Conservation (phyloP, 768 basidiomycete genomes). For the Saitozyma sp. region DNA sequence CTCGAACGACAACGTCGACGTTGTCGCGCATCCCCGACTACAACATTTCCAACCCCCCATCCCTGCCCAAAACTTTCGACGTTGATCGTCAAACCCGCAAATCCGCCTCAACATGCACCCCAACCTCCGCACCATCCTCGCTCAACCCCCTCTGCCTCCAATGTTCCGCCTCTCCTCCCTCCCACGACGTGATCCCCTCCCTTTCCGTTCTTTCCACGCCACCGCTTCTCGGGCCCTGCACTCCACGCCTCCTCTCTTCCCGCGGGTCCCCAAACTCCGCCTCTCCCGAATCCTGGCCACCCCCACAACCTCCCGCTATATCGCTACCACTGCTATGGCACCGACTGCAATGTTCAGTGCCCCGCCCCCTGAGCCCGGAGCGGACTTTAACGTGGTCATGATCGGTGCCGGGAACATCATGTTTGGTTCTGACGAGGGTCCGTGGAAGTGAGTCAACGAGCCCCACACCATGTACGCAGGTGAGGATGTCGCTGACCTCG, state of each 20-base stretch:
- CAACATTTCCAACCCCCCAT: conserved; percentile 2
- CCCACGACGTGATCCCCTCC: conserved; percentile 13
- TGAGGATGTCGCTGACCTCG: conserved; percentile 9
- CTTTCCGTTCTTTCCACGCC: conserved; percentile 13
- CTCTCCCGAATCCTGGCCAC: conserved; percentile 1
- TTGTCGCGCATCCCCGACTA: neutral
- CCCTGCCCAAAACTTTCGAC: neutral
- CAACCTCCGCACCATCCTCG: neutral
- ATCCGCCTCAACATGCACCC: too few relatives aligned
- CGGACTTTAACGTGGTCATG: conserved; percentile 90
- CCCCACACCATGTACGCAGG: neutral
- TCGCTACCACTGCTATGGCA: conserved; percentile 45
- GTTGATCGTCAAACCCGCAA: too few relatives aligned
- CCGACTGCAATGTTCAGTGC: conserved; percentile 49
- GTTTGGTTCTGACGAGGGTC: conserved; percentile 66
- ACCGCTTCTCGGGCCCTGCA: conserved; percentile 19
- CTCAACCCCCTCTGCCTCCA: neutral
- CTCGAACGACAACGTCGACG: too few relatives aligned
- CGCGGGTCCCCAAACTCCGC: conserved; percentile 24
- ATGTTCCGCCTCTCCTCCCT: conserved; percentile 9
- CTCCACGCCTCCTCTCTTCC: conserved; percentile 28
- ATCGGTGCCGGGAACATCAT: conserved; percentile 97
- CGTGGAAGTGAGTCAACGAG: conserved; percentile 48
- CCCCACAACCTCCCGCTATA: conserved; percentile 25
- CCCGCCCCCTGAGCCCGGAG: conserved; percentile 54